Conservation (phyloP, 257 asterid species). For the Solanum boliviense region DNA sequence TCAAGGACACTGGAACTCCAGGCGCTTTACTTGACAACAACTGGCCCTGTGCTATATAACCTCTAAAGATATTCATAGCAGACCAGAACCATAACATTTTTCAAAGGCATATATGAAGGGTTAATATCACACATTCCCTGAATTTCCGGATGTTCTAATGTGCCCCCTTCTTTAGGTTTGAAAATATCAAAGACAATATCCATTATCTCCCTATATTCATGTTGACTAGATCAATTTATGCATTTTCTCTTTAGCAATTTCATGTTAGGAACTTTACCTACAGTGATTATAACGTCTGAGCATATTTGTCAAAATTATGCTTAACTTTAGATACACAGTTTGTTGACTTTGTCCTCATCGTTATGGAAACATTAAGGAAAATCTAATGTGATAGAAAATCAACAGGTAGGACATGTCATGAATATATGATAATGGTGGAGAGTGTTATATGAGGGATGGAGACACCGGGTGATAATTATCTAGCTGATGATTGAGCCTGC, state of each 20-base stretch:
- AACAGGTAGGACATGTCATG: neutral
- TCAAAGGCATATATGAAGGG: neutral
- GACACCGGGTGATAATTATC: neutral
- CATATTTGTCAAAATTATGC: neutral
- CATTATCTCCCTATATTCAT: neutral
- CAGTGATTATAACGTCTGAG: neutral
- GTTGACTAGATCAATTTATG: neutral
- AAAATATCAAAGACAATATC: neutral
- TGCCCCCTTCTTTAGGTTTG: neutral
- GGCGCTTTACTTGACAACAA: neutral
- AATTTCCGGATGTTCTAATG: neutral
- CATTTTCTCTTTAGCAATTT: neutral
- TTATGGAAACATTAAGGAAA: neutral
- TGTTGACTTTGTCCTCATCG: neutral
- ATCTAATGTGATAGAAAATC: neutral
- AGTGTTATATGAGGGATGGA: neutral
- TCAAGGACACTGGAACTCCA: neutral
- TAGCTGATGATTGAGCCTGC: neutral
- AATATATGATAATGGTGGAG: neutral
- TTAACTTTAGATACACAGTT: neutral
- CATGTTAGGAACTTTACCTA: neutral
- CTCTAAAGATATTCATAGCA: neutral
- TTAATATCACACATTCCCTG: neutral
- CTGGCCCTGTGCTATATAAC: neutral
- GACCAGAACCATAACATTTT: neutral